Conservation (phyloP, 768 basidiomycete genomes). For the Leucosporidium scottii region DNA sequence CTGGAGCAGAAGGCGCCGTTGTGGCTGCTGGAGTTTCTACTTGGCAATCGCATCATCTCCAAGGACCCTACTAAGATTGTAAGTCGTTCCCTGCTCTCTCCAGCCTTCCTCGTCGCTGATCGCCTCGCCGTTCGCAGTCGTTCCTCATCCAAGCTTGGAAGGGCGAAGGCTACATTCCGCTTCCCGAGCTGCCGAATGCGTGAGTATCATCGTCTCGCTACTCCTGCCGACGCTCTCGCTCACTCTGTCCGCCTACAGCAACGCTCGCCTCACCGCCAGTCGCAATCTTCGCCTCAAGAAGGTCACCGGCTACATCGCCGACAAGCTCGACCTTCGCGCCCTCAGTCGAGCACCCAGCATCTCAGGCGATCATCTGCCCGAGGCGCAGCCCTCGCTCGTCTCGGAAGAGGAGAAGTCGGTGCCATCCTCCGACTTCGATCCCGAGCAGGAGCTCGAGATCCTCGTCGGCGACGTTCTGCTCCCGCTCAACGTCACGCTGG, state of each 20-base stretch:
- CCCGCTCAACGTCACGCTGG: conserved; percentile 80
- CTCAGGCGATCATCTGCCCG: conserved; percentile 8
- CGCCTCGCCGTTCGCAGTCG: conserved; percentile 38
- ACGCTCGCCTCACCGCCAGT: conserved; percentile 81
- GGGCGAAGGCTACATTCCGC: conserved; percentile 51
- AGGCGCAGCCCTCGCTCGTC: conserved; percentile 28
- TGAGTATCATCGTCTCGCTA: conserved; percentile 45
- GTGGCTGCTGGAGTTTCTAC: conserved; percentile 82
- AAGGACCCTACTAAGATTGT: conserved; percentile 63
- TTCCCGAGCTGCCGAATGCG: conserved; percentile 81
- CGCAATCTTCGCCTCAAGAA: conserved; percentile 79
- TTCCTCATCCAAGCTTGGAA: conserved; percentile 81
- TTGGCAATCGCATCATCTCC: conserved; percentile 52
- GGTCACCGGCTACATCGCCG: conserved; percentile 66
- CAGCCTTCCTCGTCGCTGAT: no score
- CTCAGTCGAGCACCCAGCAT: conserved; percentile 24
- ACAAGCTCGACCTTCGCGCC: conserved; percentile 35
- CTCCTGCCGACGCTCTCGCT: neutral
- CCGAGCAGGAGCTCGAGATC: conserved; percentile 58
- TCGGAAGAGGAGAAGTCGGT: conserved; percentile 52
- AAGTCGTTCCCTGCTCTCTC: neutral
- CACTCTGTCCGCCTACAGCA: conserved; percentile 42
- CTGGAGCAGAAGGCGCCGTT: conserved; percentile 74
- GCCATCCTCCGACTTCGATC: conserved; percentile 8
- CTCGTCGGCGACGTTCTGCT: conserved; percentile 78